phyloP scores from a whole-genome alignment of 495 filamentous ascomycete genomes.

The Annulohypoxylon moriforme region DNA sequence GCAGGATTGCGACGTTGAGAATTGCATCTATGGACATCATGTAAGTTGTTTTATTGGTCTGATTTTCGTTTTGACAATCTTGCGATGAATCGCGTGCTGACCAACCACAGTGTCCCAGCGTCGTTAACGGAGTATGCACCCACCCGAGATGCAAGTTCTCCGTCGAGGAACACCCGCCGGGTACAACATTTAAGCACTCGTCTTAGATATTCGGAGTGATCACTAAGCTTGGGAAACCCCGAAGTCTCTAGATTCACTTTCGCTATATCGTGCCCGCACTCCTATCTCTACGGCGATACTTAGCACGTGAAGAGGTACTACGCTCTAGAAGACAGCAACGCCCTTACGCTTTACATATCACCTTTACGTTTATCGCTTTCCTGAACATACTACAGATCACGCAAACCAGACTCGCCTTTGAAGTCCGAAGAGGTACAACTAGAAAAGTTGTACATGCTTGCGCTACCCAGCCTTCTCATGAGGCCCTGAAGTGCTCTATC shows the following conservation, averaged over 20 bases:
- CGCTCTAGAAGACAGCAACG: neutral
- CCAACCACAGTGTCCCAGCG: conserved; percentile 53
- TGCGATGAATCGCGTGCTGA: neutral
- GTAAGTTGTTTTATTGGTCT: conserved; percentile 43
- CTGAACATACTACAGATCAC: neutral
- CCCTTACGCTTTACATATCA: neutral
- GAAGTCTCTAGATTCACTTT: neutral
- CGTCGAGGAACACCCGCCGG: conserved; percentile 61
- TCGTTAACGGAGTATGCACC: conserved; percentile 54
- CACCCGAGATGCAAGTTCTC: conserved; percentile 61
- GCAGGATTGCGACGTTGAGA: conserved; percentile 75
- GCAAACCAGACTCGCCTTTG: neutral
- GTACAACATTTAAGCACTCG: conserved; percentile 57
- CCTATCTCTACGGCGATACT: neutral
- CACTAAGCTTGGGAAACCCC: neutral
- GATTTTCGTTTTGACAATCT: neutral
- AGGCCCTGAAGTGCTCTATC: neutral
- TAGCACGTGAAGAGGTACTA: neutral
- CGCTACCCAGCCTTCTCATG: neutral
- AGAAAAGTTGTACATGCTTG: neutral
- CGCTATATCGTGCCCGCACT: neutral
- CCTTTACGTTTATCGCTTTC: neutral
- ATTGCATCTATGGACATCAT: conserved; percentile 88
- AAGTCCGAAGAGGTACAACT: neutral
- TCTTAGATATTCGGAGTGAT: conserved; percentile 9